Conservation (phyloP, 2,329 filamentous ascomycete species). For the Ampelomyces quisqualis region DNA sequence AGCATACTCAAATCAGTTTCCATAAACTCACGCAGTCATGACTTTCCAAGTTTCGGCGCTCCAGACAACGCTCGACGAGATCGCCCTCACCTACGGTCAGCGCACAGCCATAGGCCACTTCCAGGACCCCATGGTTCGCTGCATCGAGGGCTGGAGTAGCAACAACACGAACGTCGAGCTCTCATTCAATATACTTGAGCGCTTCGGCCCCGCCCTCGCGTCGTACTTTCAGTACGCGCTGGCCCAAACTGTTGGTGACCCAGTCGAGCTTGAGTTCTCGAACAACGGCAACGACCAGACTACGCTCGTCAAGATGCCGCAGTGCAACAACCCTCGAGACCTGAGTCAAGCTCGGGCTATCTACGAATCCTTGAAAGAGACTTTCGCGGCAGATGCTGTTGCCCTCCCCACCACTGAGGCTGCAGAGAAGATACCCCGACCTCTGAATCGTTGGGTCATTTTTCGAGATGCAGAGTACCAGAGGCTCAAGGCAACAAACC, state of each 20-base stretch:
- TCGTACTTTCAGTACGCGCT: constrained; percentile 9
- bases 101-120: not conserved
- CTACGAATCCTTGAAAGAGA: not conserved
- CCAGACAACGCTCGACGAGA: not conserved
- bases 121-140: constrained; percentile 8
- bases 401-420: not conserved
- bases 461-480: constrained; percentile 25
- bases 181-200: constrained; percentile 10
- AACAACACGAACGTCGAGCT: constrained; percentile 9
- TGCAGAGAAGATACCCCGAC: constrained; percentile 24
- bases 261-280: constrained; percentile 7
- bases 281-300: constrained; percentile 3
- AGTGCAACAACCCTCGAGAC: constrained; percentile 2
- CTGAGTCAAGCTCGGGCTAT: not conserved
- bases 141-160: constrained; percentile 7
- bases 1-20: no score
- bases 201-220: constrained; percentile 12
- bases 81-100: not conserved
- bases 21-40: no score
- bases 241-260: constrained; percentile 4
- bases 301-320: constrained; percentile 13
- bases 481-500: constrained; percentile 18
- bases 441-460: constrained; percentile 34
- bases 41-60: no score
- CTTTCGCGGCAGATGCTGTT: not conserved